Evolutionary conservation across 768 basidiomycete species (phyloP), one percentile per base, ranked within the genome.

Genomic region (Tylopilus felleus): DNA sequence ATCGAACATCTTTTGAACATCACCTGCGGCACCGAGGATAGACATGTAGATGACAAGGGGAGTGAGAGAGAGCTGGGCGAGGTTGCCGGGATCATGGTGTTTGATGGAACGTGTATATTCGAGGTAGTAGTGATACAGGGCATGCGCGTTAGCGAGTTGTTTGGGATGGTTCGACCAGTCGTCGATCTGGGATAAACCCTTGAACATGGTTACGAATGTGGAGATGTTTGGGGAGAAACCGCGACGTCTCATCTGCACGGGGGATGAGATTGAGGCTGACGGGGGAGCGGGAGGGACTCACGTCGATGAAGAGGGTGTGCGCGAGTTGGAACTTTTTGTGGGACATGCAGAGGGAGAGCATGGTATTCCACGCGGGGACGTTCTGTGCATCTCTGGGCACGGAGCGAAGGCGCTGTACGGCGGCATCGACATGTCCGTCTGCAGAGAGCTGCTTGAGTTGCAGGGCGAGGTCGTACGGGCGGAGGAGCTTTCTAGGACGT

Each of bases 181-280:
- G 16, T 83, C 75, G 27, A 90, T 80, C 27, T 75, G 75, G 2
- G 80, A 75, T 40, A 86, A 75, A 7, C 88, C 89, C 41, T 69
- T 77, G 67, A 93, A 77, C 69, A 93, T 73, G 22, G 86, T 88
- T 42, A 79, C 76, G 60, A 80, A 93, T 2, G 91, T 91, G 52
- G 82, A 72, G 8, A 76, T 68, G 41, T 78, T 84, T 23, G 92
- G 89, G 43, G 76, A 76, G 64, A 90, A 85, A 1, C 88, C 88
- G 41, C 92, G 81, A 31, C 90, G 80, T 70, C 90, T 93, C 90
- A 93, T 90, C 91, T 93, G 56, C 12, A 28, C 14, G 47, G 56
- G 28, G 22, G 38, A 27, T 55, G 35, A 59, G 25, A 31, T 25
- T 28, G 33, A 44, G 49, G 48, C 49, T 28, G n/a, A 33, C 66